Evolutionary conservation across 768 basidiomycete species (phyloP), one percentile per base, ranked within the genome.

Genomic region (Hebeloma cylindrosporum): DNA sequence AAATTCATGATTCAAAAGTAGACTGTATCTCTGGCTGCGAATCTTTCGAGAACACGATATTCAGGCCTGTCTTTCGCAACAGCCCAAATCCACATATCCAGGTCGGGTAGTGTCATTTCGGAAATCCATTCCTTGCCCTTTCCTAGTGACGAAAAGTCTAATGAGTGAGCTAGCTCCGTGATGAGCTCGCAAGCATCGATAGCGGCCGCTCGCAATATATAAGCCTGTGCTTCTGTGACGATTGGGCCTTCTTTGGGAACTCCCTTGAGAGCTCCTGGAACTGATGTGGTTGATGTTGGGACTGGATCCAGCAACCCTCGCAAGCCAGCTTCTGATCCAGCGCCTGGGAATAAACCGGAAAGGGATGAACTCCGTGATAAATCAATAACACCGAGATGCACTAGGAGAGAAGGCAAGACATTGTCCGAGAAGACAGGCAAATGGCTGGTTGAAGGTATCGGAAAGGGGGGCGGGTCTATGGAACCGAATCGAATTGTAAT

Each of bases 1-100:
- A 14, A 30, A 7, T 7, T 21, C n/a, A 32, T 10, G n/a, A 10
- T 16, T 43, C 52, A 92, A 62, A 88, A 93, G 61, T 82, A 89
- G 29, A 78, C 67, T 0, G 88, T 88, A 48, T 81, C 69, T 43
- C 71, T 68, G 60, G 78, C 64, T n/a, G 77, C 83, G 57, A 91
- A 86, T 51, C 89, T 69, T 52, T 73, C 72, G 29, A 92, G 68
- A 37, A 64, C 64, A 39, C 85, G 70, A 57, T 89, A 90, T 61
- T 89, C 88, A 22, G 65, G 53, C 51, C 87, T 70, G 53, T 89
- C 88, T 59, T 93, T 91, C 27, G 86, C 87, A 4, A 88, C 77
- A 23, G 80, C 72, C 86, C 89, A 88, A n/a, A 92, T 61, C 87
- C 88, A 93, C 56, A 75, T 77, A 57, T 91, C 84, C 47, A 91